Percentiles rank a stretch among this genome's conserved stretches.
Conservation (phyloP, 225 moss, liverwort and hornwort species). For the Polytrichum commune region DNA sequence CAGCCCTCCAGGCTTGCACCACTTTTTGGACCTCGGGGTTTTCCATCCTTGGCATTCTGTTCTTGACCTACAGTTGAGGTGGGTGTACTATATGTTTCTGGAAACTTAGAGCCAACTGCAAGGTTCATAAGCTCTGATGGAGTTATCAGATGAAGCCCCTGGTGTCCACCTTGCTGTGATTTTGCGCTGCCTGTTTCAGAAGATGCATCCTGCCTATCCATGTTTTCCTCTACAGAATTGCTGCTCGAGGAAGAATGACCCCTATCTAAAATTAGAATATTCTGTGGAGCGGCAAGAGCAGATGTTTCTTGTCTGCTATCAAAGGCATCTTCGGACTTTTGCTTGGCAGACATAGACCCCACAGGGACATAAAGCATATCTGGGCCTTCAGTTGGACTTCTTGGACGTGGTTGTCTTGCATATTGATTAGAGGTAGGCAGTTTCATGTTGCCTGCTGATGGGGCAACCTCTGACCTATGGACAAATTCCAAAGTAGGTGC, state of each 20-base stretch:
- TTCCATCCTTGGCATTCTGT: conserved; percentile 28
- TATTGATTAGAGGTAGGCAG: conserved; percentile 30
- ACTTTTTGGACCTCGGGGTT: conserved; percentile 19
- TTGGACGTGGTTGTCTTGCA: conserved; percentile 54
- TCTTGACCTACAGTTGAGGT: conserved; percentile 35
- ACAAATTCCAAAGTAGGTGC: conserved; percentile 27
- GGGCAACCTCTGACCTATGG: conserved; percentile 26
- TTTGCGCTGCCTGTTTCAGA: conserved; percentile 23
- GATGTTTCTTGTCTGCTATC: conserved; percentile 35
- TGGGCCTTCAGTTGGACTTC: conserved; percentile 60
- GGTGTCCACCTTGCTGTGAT: conserved; percentile 14
- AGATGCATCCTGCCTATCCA: conserved; percentile 56
- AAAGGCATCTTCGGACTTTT: conserved; percentile 29
- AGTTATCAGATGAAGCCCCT: conserved; percentile 68
- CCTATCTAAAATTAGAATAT: conserved; percentile 38
- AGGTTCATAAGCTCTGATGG: conserved; percentile 90
- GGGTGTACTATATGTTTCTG: conserved; percentile 39
- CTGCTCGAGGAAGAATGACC: conserved; percentile 41
- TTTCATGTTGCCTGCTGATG: conserved; percentile 25
- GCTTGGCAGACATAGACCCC: conserved; percentile 13
- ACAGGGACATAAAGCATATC: conserved; percentile 60
- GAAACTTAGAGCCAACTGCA: conserved; percentile 74
- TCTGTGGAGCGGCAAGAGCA: conserved; percentile 36
- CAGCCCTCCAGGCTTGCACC: conserved; percentile 24
- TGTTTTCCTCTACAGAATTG: conserved; percentile 41